These are phyloP conservation scores for Beauveria bassiana DNA, from an alignment of 2,329 filamentous ascomycete genomes.

Conservation along the genomic window DNA sequence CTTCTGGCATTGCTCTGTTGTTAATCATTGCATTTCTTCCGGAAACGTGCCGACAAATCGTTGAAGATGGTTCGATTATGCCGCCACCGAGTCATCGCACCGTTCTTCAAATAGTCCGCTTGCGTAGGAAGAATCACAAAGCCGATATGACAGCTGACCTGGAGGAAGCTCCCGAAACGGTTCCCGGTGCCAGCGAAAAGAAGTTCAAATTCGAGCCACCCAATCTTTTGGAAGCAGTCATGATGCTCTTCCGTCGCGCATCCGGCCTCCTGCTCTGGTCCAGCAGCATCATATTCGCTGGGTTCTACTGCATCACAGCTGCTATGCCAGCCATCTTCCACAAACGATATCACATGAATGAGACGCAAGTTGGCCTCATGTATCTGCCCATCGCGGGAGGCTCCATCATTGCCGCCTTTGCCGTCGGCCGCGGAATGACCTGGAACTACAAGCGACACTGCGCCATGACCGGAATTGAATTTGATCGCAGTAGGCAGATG, in stretches of 20 bases:
- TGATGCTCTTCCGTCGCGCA: constrained; percentile 34
- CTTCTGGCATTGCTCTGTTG: constrained; percentile 31
- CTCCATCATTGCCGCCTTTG: constrained; percentile 37
- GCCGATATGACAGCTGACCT: background rate
- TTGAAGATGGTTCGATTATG: constrained; percentile 44
- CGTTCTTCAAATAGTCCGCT: constrained; percentile 23
- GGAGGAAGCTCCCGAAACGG: background rate
- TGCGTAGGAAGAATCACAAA: constrained; percentile 14
- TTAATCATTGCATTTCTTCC: constrained; percentile 44
- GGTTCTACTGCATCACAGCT: constrained; percentile 40
- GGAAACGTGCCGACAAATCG: constrained; percentile 40
- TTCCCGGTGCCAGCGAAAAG: background rate
- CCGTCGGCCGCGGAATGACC: constrained; percentile 52
- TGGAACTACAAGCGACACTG: constrained; percentile 61
- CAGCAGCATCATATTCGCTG: constrained; percentile 38
- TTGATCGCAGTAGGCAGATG: constrained; percentile 44
- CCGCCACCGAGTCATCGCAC: constrained; percentile 32
- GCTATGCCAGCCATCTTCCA: constrained; percentile 36
- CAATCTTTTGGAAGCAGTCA: constrained; percentile 33
- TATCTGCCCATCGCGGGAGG: constrained; percentile 44
- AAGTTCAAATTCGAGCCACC: constrained; percentile 30
- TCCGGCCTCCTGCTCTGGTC: constrained; percentile 37
- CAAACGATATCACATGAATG: constrained; percentile 50
- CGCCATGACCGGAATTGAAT: constrained; percentile 39
- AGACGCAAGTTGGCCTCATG: constrained; percentile 46